Evolutionary conservation across 257 asterid species (phyloP).

Genomic region (Buddleja alternifolia): DNA sequence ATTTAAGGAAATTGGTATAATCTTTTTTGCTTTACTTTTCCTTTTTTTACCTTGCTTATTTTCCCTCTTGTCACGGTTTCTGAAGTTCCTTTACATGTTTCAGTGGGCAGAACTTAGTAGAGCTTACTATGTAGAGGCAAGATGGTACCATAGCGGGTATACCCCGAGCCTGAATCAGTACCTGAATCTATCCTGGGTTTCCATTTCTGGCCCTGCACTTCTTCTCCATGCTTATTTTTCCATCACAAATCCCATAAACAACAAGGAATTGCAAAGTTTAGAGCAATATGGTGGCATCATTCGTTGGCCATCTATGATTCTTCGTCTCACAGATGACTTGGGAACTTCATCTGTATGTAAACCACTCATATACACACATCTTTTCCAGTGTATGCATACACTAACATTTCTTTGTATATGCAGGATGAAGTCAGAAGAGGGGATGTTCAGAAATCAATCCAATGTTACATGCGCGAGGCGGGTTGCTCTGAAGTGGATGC

Average conservation of each 20-base stretch:
- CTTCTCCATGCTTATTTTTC: constrained; percentile 39
- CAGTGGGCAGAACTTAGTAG: constrained; percentile 53
- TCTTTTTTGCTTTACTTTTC: background rate
- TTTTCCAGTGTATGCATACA: background rate
- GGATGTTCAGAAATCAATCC: constrained; percentile 51
- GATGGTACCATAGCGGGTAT: constrained; percentile 47
- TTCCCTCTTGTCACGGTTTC: background rate
- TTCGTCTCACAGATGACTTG: constrained; percentile 55
- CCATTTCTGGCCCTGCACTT: constrained; percentile 43
- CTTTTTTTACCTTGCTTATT: background rate
- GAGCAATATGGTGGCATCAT: constrained; percentile 37
- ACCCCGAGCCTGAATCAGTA: constrained; percentile 49
- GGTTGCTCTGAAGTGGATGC: constrained; percentile 52
- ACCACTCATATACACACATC: background rate
- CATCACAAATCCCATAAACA: constrained; percentile 40
- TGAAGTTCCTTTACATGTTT: background rate
- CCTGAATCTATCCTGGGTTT: constrained; percentile 36
- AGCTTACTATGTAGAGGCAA: constrained; percentile 49
- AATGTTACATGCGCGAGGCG: constrained; percentile 50
- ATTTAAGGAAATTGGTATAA: constrained; percentile 40
- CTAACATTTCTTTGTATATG: background rate
- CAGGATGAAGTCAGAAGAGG: constrained; percentile 56
- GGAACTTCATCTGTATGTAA: constrained; percentile 51
- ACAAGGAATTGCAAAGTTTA: constrained; percentile 30
- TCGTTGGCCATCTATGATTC: constrained; percentile 44